Conservation (phyloP, 495 filamentous ascomycete species). For the Trichocladium uniseriatum region DNA sequence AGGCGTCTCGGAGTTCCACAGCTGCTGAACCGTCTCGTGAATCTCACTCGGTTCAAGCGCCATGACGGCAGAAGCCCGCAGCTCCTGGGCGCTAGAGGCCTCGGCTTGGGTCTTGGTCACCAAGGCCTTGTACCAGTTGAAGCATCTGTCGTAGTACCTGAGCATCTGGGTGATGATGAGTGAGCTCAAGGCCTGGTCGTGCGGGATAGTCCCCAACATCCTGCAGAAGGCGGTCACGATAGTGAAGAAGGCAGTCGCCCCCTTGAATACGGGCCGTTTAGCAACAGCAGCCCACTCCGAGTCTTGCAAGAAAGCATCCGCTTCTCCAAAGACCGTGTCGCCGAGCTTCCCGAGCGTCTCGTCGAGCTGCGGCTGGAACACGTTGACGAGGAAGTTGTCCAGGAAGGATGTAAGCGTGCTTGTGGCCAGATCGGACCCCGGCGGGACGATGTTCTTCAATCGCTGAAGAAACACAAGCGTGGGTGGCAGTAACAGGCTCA, state of each 20-base stretch:
- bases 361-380: slow-evolving; percentile 93
- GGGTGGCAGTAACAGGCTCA: slow-evolving; percentile 87
- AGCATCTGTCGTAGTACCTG: slow-evolving; percentile 85
- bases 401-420: slow-evolving; percentile 90
- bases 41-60: slow-evolving; percentile 58
- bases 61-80: slow-evolving; percentile 66
- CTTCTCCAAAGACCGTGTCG: slow-evolving; percentile 67
- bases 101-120: slow-evolving; percentile 47
- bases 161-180: slow-evolving; percentile 84
- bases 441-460: slow-evolving; percentile 83
- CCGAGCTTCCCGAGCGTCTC: slow-evolving; percentile 88
- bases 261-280: slow-evolving; percentile 81
- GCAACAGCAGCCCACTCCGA: slow-evolving; percentile 69
- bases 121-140: slow-evolving; percentile 73
- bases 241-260: slow-evolving; percentile 78
- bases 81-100: slow-evolving; percentile 28
- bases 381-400: slow-evolving; percentile 96
- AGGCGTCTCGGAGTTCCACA: slow-evolving; percentile 46
- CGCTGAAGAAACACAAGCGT: slow-evolving; percentile 86
- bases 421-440: slow-evolving; percentile 70
- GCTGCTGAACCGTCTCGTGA: slow-evolving; percentile 50
- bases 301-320: slow-evolving; percentile 83
- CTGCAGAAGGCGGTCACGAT: slow-evolving; percentile 84
- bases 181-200: slow-evolving; percentile 89
- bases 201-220: slow-evolving; percentile 90